A percentile compares a stretch with the other conserved stretches of the same genome.
phyloP scores from a whole-genome alignment of 2,329 filamentous ascomycete species.

The Ceratocystis cacaofunesta region DNA sequence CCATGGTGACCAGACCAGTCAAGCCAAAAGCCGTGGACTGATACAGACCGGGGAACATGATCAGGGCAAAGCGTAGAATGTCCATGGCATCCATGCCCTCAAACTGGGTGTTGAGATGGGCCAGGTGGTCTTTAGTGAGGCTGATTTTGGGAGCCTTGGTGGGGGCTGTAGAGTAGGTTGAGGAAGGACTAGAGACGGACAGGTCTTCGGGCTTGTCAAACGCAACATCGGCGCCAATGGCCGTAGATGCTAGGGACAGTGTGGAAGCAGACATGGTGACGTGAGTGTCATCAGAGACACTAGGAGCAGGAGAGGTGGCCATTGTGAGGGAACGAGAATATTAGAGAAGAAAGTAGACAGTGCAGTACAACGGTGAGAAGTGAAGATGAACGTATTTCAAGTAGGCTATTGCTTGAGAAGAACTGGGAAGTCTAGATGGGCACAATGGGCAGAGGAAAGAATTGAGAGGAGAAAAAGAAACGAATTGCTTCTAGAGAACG shows the following conservation, averaged over 20 bases:
- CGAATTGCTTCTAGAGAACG: neutral
- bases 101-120: constrained; percentile 80
- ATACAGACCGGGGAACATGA: constrained; percentile 77
- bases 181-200: constrained; percentile 66
- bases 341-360: constrained; percentile 9
- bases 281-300: constrained; percentile 10
- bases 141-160: constrained; percentile 53
- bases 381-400: neutral
- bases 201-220: constrained; percentile 41
- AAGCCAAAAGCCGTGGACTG: constrained; percentile 75
- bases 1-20: constrained; percentile 66
- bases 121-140: constrained; percentile 76
- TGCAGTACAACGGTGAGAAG: neutral
- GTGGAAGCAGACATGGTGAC: constrained; percentile 15
- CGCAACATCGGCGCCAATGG: constrained; percentile 24
- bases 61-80: constrained; percentile 81
- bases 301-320: constrained; percentile 13
- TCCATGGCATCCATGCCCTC: constrained; percentile 80
- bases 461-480: constrained; percentile 9
- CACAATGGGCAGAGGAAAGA: neutral
- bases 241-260: constrained; percentile 15
- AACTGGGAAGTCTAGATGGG: neutral
- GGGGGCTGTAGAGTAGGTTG: constrained; percentile 20
- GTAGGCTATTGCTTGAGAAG: neutral
- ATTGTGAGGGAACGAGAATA: constrained; percentile 5